Conservation (phyloP, 1,284 basidiomycete species). For the Puccinia horiana region DNA sequence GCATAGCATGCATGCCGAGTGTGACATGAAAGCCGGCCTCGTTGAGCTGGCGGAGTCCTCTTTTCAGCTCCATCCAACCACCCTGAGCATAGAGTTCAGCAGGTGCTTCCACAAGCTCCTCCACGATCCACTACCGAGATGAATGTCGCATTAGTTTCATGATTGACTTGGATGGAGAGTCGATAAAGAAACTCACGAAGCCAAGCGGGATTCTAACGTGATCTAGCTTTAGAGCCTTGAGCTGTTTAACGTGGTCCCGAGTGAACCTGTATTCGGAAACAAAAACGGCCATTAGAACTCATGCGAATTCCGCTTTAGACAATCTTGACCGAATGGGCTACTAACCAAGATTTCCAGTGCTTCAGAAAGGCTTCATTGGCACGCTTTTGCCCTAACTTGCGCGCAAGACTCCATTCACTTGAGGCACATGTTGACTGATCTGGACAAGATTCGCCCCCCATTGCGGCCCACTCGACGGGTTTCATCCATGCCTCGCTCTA, state of each 20-base stretch:
- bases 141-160: background rate
- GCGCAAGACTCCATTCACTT: constrained; percentile 63
- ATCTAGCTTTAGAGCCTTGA: constrained; percentile 67
- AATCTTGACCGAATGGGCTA: background rate
- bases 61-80: constrained; percentile 65
- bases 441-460: constrained; percentile 67
- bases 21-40: constrained; percentile 39
- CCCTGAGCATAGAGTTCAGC: constrained; percentile 70
- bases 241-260: constrained; percentile 65
- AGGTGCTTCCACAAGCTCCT: constrained; percentile 67
- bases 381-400: constrained; percentile 66
- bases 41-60: constrained; percentile 40
- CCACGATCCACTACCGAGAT: constrained; percentile 61
- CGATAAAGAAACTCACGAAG: constrained; percentile 58
- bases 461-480: constrained; percentile 67
- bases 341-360: constrained; percentile 65
- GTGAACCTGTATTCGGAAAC: constrained; percentile 65
- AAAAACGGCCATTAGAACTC: background rate
- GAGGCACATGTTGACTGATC: constrained; percentile 66
- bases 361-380: constrained; percentile 67
- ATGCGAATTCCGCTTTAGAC: background rate
- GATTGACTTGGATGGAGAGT: background rate
- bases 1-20: constrained; percentile 65
- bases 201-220: constrained; percentile 74
- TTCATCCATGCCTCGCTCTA: constrained; percentile 68